These are phyloP conservation scores for Talaromyces stipitatus DNA, from an alignment of 495 filamentous ascomycete species.

Conservation along the genomic window DNA sequence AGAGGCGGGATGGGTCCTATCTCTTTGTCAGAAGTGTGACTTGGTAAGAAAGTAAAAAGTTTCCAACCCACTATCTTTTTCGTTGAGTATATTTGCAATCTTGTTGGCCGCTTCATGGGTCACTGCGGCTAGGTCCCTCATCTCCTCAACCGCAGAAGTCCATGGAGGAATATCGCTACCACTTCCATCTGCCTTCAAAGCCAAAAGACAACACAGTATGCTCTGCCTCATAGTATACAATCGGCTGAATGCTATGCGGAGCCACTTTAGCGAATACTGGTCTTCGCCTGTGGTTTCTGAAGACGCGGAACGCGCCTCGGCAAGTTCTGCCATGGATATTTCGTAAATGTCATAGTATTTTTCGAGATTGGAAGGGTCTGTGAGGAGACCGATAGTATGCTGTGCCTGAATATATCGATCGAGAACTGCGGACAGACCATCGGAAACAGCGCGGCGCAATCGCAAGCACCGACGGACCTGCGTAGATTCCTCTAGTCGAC, in stretches of 20 bases:
- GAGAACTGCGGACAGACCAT: slow-evolving; percentile 60
- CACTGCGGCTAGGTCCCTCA: slow-evolving; percentile 51
- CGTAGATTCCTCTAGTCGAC: slow-evolving; percentile 67
- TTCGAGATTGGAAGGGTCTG: slow-evolving; percentile 71
- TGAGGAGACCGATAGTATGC: slow-evolving; percentile 57
- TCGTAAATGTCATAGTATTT: slow-evolving; percentile 93
- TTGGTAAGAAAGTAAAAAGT: not conserved
- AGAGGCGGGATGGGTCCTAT: slow-evolving; percentile 45
- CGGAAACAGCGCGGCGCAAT: slow-evolving; percentile 65
- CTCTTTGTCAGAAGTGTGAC: slow-evolving; percentile 14
- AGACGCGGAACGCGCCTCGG: slow-evolving; percentile 55
- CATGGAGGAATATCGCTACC: slow-evolving; percentile 73
- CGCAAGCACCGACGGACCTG: slow-evolving; percentile 72
- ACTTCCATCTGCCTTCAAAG: slow-evolving; percentile 78
- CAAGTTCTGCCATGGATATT: slow-evolving; percentile 68
- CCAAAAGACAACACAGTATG: slow-evolving; percentile 77
- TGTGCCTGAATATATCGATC: slow-evolving; percentile 61
- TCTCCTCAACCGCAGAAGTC: slow-evolving; percentile 68
- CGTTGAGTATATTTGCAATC: slow-evolving; percentile 64
- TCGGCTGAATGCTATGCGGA: slow-evolving; percentile 72
- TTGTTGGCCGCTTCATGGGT: slow-evolving; percentile 45
- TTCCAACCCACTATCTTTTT: slow-evolving; percentile 67
- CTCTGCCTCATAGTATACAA: slow-evolving; percentile 75
- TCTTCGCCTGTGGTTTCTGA: slow-evolving; percentile 60
- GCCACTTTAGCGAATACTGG: slow-evolving; percentile 65